Percentiles rank a stretch among this genome's conserved stretches.
Evolutionary conservation across 73 alveolate species (phyloP).

Genomic region (Tetrahymena malaccensis): DNA sequence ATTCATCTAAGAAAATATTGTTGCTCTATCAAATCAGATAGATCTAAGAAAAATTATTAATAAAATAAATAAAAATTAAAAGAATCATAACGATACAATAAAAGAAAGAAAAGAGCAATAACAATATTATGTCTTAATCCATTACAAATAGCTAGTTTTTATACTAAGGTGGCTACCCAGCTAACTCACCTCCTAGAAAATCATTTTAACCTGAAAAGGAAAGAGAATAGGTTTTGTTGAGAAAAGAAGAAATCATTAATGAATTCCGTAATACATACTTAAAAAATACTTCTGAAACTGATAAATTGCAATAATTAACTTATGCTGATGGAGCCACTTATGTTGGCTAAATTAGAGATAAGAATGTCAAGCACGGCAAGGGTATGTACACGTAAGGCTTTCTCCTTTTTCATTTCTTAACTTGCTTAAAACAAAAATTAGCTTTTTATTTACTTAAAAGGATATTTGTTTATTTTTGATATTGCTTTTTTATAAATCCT

Average conservation of each 20-base stretch:
- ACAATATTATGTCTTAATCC: not conserved
- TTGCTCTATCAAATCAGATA: not conserved
- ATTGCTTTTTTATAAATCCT: too few relatives aligned
- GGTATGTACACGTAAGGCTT: not conserved
- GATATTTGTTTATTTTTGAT: too few relatives aligned
- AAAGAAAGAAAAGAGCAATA: not conserved
- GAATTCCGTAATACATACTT: not conserved
- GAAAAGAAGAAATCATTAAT: not conserved
- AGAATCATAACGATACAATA: not conserved
- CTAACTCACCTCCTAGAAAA: not conserved
- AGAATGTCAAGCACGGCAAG: not conserved
- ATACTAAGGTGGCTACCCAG: not conserved
- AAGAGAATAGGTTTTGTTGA: not conserved
- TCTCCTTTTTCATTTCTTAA: not conserved
- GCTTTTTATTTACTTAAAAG: not conserved
- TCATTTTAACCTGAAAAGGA: not conserved
- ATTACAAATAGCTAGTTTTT: not conserved
- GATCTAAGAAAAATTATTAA: not conserved
- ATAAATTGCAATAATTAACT: not conserved
- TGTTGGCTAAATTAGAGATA: not conserved
- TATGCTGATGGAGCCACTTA: not conserved
- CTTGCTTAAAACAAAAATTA: not conserved
- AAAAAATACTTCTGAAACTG: not conserved
- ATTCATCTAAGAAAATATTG: not conserved
- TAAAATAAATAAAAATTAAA: not conserved